phyloP scores from a whole-genome alignment of 306 rosid species.

The Cotoneaster glaucophyllus region DNA sequence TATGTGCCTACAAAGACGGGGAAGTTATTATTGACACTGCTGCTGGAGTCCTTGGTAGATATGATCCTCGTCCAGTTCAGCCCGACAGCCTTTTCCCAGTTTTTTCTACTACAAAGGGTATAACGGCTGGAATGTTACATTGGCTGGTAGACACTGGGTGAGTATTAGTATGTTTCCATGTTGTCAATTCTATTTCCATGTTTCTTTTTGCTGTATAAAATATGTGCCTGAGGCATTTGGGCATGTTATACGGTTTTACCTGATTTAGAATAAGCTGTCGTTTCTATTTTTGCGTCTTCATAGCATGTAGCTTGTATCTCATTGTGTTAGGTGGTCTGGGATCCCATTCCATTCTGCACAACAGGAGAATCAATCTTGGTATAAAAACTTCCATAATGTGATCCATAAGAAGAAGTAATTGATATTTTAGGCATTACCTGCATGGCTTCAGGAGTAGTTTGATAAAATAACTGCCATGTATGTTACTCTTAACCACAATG shows the following conservation, averaged over 20 bases:
- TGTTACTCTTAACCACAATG: background rate
- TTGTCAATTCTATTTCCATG: background rate
- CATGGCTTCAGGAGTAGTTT: background rate
- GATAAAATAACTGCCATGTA: background rate
- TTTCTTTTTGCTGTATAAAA: background rate
- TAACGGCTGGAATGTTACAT: constrained; percentile 93
- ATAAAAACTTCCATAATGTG: background rate
- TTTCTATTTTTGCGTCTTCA: background rate
- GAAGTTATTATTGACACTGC: constrained; percentile 91
- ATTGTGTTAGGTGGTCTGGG: background rate
- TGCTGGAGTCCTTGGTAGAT: constrained; percentile 97
- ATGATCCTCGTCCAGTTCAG: constrained; percentile 98
- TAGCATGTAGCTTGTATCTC: background rate
- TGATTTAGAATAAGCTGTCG: background rate
- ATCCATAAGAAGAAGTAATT: background rate
- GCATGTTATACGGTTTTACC: background rate
- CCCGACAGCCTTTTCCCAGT: constrained; percentile 92
- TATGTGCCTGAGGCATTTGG: background rate
- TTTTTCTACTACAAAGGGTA: constrained; percentile 88
- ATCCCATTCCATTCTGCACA: background rate
- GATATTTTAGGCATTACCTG: background rate
- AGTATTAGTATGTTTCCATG: constrained; percentile 15
- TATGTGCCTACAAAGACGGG: constrained; percentile 98
- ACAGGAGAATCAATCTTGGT: background rate
- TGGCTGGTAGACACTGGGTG: constrained; percentile 96